Evolutionary conservation across 495 filamentous ascomycete genomes (phyloP), one percentile per base, ranked within the genome.

Genomic region (Tuber borchii): DNA sequence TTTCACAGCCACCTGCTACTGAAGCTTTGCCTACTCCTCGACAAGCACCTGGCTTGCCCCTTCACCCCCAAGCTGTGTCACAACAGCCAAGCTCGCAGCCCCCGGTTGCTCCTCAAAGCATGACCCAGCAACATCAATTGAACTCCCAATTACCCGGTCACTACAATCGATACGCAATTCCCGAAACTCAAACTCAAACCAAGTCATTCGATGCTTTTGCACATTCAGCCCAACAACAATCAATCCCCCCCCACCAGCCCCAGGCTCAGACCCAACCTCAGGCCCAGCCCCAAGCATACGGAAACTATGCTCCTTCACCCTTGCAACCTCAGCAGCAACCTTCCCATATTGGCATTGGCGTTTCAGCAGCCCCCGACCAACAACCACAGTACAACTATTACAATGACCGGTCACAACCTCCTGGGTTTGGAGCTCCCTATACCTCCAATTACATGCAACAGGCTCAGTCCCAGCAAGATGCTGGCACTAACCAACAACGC

Each of bases 181-280:
- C 85, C 6, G 84, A 87, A 61, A 83, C 86, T 68, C 88, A 89
- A 73, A 91, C 93, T 69, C 92, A 93, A 82, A 31, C 80, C 42
- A 98, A 98, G 84, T 87, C 90, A 31, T 97, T 93, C 84, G 95
- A 99, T 81, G 88, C 91, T 2, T 99, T 97, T 84, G 93, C 95
- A 81, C 93, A 94, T 84, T 88, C 87, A 71, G 93, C 95, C 80
- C 93, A 94, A 74, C 82, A 81, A 51, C 78, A 80, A 68, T 71
- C 76, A 83, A 85, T 79, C 73, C 85, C 77, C 70, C 84, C 79
- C 46, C 88, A 91, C 80, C 89, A 90, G 73, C 86, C 87, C 65
- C 93, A 93, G 81, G 84, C 87, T 22, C 87, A 89, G 61, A 86
- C 85, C 73, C 83, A 86, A 37, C 86, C 85, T 65, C 85, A 84